A percentile compares a stretch with the other conserved stretches of the same genome.
Evolutionary conservation across 2,329 filamentous ascomycete species (phyloP).

Genomic region (Trichoderma sp.): DNA sequence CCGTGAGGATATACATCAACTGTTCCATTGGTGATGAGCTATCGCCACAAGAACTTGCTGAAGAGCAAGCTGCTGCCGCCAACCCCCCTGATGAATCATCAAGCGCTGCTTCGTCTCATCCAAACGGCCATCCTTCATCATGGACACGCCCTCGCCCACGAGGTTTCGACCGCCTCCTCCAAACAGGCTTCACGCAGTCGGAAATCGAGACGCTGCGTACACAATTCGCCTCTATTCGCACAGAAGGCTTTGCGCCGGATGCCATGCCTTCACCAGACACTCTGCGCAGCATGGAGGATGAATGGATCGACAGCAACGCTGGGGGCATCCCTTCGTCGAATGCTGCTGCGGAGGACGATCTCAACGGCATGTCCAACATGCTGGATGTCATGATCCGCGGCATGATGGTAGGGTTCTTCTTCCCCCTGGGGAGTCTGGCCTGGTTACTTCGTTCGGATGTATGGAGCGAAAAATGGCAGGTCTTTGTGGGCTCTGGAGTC

Average conservation of each 20-base stretch:
- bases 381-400: conserved; percentile 86
- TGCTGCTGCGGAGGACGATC: conserved; percentile 43
- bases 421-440: conserved; percentile 79
- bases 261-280: conserved; percentile 78
- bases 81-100: conserved; percentile 40
- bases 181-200: conserved; percentile 73
- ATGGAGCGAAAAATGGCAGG: conserved; percentile 77
- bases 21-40: conserved; percentile 84
- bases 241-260: conserved; percentile 78
- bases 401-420: conserved; percentile 90
- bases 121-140: conserved; percentile 23
- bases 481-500: conserved; percentile 83
- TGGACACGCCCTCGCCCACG: conserved; percentile 43
- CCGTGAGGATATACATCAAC: conserved; percentile 75
- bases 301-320: conserved; percentile 77
- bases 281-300: conserved; percentile 76
- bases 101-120: conserved; percentile 41
- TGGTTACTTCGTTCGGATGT: conserved; percentile 86
- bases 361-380: conserved; percentile 50
- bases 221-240: conserved; percentile 84
- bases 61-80: conserved; percentile 54
- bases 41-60: conserved; percentile 62
- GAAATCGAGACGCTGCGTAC: conserved; percentile 83
- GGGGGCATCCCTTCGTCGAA: conserved; percentile 38
- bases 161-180: conserved; percentile 84